A percentile compares a stretch with the other conserved stretches of the same genome.
Evolutionary conservation across 805 yeast genomes (phyloP).

Genomic region (Ogataea allantospora): DNA sequence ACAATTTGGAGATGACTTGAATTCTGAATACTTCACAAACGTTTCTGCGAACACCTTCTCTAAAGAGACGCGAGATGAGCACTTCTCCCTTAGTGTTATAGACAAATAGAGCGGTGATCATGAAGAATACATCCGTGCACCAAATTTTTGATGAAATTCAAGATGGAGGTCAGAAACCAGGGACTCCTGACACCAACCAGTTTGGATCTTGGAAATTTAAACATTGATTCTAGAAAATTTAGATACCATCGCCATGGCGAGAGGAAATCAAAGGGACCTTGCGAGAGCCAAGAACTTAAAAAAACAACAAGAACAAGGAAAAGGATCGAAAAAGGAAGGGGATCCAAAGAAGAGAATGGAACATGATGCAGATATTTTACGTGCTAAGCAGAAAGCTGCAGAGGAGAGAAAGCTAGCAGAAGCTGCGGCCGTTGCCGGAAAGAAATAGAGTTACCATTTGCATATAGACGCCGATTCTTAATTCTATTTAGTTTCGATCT

Average conservation of each 20-base stretch:
- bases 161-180: not conserved
- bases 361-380: slow-evolving; percentile 83
- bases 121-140: slow-evolving; percentile 27
- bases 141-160: slow-evolving; percentile 1
- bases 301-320: slow-evolving; percentile 65
- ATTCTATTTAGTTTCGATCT: slow-evolving; percentile 18
- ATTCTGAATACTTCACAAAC: slow-evolving; percentile 88
- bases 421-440: slow-evolving; percentile 22
- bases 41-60: slow-evolving; percentile 73
- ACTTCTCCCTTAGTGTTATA: slow-evolving; percentile 82
- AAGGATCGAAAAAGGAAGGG: slow-evolving; percentile 65
- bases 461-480: slow-evolving; percentile 1
- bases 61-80: slow-evolving; percentile 67
- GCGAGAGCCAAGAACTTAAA: slow-evolving; percentile 87
- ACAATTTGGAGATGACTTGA: slow-evolving; percentile 71
- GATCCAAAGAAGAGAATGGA: slow-evolving; percentile 86
- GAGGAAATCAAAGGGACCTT: slow-evolving; percentile 95
- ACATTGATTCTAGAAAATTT: not conserved
- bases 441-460: slow-evolving; percentile 12
- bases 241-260: slow-evolving; percentile 50
- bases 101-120: slow-evolving; percentile 84
- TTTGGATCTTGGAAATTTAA: not conserved
- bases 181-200: not conserved
- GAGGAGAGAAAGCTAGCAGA: slow-evolving; percentile 40
- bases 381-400: slow-evolving; percentile 85